Percentiles rank a stretch among this genome's conserved stretches.
These are phyloP conservation scores for Entoloma clypeatum DNA, from an alignment of 1,284 basidiomycete species.

Conservation along the genomic window DNA sequence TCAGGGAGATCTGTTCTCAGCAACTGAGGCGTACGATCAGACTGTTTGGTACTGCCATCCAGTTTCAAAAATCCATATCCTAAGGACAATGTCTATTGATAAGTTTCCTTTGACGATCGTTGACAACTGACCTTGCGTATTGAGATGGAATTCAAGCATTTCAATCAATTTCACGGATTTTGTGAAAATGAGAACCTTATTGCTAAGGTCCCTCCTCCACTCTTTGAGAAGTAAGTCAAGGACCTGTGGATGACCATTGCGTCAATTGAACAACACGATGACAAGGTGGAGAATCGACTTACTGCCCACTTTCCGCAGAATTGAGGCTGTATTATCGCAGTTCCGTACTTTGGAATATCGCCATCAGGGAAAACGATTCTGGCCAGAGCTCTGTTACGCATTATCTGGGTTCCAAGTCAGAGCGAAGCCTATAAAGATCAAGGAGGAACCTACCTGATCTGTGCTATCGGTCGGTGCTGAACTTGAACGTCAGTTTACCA, in stretches of 20 bases:
- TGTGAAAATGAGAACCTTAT: conserved; percentile 84
- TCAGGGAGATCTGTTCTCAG: neutral
- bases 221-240: conserved; percentile 60
- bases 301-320: conserved; percentile 87
- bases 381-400: conserved; percentile 56
- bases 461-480: conserved; percentile 56
- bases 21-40: conserved; percentile 55
- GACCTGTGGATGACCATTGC: conserved; percentile 40
- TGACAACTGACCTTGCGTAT: conserved; percentile 42
- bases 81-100: conserved; percentile 23
- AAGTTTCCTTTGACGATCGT: no score
- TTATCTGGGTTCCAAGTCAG: conserved; percentile 34
- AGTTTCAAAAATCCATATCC: conserved; percentile 67
- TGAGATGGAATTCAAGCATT: conserved; percentile 73
- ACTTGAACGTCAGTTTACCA: conserved; percentile 7
- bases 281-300: conserved; percentile 23
- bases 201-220: conserved; percentile 60
- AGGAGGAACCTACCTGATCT: conserved; percentile 49
- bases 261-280: conserved; percentile 1
- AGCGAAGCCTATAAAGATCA: neutral
- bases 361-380: conserved; percentile 54
- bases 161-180: conserved; percentile 80
- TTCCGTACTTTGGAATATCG: conserved; percentile 54
- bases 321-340: conserved; percentile 54
- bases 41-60: conserved; percentile 66